phyloP scores from a whole-genome alignment of 73 alveolate species.

The Tetrahymena borealis region DNA sequence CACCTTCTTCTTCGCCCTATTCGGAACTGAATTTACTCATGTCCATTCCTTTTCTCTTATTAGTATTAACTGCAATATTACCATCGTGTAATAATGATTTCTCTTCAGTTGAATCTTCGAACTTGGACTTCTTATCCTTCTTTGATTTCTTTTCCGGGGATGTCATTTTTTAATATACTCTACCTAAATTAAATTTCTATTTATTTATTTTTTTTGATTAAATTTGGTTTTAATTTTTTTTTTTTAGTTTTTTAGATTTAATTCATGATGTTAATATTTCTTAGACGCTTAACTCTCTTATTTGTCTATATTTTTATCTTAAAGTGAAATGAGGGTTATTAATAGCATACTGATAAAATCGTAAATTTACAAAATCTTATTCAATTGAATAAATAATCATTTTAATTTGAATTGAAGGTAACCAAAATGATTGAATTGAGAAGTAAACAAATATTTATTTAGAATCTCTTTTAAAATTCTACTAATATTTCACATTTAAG shows the following conservation, averaged over 20 bases:
- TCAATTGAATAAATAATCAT: no score
- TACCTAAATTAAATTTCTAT: background rate
- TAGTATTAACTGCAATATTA: background rate
- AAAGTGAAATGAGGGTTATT: background rate
- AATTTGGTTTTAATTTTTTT: background rate
- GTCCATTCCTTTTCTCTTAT: background rate
- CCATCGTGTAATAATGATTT: background rate
- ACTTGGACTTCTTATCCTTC: background rate
- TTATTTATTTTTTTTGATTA: background rate
- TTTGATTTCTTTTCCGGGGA: background rate
- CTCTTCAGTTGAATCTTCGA: background rate
- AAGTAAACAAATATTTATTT: no score
- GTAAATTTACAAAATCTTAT: background rate
- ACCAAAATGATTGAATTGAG: no score
- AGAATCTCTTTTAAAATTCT: no score
- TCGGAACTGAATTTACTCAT: background rate
- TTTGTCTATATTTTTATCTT: background rate
- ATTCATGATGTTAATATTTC: background rate
- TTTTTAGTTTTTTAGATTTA: background rate
- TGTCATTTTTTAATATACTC: background rate
- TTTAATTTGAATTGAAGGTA: no score
- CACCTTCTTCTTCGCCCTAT: background rate
- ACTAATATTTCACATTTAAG: no score
- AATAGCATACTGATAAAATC: background rate
- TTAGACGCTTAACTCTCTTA: background rate